A percentile compares a stretch with the other conserved stretches of the same genome.
These are phyloP conservation scores for Plasmodium vinckei DNA, from an alignment of 169 alveolate genomes.

Conservation along the genomic window DNA sequence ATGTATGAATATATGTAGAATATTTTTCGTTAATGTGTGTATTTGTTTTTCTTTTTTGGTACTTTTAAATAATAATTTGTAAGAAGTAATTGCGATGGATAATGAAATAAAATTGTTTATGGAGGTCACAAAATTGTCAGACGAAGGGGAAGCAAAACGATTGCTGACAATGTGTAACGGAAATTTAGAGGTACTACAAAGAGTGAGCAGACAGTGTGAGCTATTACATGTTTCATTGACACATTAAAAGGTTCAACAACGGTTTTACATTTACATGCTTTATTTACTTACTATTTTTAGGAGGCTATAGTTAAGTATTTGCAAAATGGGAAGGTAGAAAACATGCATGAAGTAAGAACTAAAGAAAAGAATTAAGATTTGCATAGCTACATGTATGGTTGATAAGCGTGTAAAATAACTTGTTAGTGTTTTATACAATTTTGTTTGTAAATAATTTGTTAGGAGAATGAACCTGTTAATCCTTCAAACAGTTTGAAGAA, in stretches of 20 bases:
- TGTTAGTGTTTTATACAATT: no score
- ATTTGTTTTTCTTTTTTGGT: not conserved
- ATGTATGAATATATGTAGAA: no score
- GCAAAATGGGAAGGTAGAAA: no score
- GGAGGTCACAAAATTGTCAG: conserved; percentile 25
- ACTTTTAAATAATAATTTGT: not conserved
- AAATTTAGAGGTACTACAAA: conserved; percentile 20
- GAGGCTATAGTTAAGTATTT: no score
- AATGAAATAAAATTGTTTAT: conserved; percentile 12
- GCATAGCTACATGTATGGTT: no score
- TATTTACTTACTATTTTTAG: not conserved
- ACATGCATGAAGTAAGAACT: no score
- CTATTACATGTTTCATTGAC: no score
- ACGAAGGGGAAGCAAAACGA: conserved; percentile 22
- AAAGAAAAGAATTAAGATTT: no score
- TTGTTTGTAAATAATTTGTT: not conserved
- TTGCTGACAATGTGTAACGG: conserved; percentile 8
- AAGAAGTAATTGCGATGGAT: conserved; percentile 5
- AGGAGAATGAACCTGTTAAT: not conserved
- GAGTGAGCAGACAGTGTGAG: no score
- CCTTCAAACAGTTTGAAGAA: not conserved
- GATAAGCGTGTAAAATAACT: not conserved
- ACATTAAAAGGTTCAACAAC: no score
- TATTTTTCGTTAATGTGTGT: no score
- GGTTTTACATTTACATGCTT: no score